These are phyloP conservation scores for Leptographium procerum DNA, from an alignment of 2,329 filamentous ascomycete species.

Conservation along the genomic window DNA sequence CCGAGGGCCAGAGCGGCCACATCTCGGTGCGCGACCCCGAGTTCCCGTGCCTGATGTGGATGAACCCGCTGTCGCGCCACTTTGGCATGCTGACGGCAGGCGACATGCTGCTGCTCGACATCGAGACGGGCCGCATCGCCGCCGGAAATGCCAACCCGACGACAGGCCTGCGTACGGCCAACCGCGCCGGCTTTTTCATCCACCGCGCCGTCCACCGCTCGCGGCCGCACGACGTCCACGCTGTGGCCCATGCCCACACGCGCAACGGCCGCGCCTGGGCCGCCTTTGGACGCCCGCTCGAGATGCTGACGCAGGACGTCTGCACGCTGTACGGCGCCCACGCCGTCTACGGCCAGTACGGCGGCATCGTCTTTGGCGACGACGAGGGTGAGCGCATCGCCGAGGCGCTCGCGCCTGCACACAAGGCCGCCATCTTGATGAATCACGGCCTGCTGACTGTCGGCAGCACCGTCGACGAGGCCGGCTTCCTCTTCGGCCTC, in stretches of 20 bases:
- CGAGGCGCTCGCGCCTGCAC: slow-evolving; percentile 42
- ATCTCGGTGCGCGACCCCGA: slow-evolving; percentile 60
- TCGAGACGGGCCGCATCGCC: slow-evolving; percentile 44
- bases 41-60: slow-evolving; percentile 46
- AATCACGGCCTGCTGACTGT: slow-evolving; percentile 66
- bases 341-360: slow-evolving; percentile 49
- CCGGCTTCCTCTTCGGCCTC: slow-evolving; percentile 56
- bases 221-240: slow-evolving; percentile 46
- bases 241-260: slow-evolving; percentile 60
- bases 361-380: slow-evolving; percentile 42
- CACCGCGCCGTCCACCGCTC: slow-evolving; percentile 58
- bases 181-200: slow-evolving; percentile 59
- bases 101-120: slow-evolving; percentile 57
- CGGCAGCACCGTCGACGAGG: slow-evolving; percentile 62
- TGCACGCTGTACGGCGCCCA: slow-evolving; percentile 52
- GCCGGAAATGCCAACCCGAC: slow-evolving; percentile 44
- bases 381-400: slow-evolving; percentile 56
- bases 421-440: slow-evolving; percentile 52
- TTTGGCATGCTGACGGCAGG: slow-evolving; percentile 55
- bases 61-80: slow-evolving; percentile 55
- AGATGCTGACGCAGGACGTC: slow-evolving; percentile 61
- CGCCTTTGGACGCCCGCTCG: slow-evolving; percentile 50
- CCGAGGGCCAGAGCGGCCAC: slow-evolving; percentile 50
- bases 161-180: slow-evolving; percentile 31
- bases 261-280: slow-evolving; percentile 56